Evolutionary conservation across 2,329 filamentous ascomycete genomes (phyloP).

Genomic region (Pezicula carpinea): DNA sequence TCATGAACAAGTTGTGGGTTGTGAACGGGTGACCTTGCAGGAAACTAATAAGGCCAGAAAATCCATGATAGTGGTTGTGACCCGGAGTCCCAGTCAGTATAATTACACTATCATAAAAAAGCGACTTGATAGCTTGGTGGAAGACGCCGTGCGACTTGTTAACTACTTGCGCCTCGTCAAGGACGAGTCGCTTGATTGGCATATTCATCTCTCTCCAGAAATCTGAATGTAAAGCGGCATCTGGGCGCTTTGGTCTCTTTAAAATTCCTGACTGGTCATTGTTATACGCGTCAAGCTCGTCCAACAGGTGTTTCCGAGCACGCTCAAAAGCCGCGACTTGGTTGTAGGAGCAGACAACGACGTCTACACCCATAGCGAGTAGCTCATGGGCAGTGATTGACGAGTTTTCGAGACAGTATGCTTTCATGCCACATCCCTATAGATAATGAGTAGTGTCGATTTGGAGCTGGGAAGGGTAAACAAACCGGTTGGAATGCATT

Average conservation of each 20-base stretch:
- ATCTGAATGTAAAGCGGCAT: background rate
- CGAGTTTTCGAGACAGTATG: background rate
- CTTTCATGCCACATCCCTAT: background rate
- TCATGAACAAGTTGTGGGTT: background rate
- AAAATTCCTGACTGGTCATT: background rate
- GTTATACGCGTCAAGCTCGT: slow-evolving; percentile 5
- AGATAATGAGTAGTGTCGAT: too few relatives aligned
- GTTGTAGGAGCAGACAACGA: slow-evolving; percentile 58
- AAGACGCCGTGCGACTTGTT: slow-evolving; percentile 35
- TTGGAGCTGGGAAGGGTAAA: too few relatives aligned
- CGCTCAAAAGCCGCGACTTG: slow-evolving; percentile 89
- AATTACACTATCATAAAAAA: slow-evolving; percentile 3
- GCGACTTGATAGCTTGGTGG: slow-evolving; percentile 34
- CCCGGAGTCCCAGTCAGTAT: slow-evolving; percentile 6
- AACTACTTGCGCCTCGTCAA: slow-evolving; percentile 50
- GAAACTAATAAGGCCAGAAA: background rate
- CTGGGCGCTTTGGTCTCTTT: background rate
- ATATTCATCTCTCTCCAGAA: slow-evolving; percentile 22
- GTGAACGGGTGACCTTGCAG: background rate
- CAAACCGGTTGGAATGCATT: background rate
- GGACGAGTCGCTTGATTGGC: slow-evolving; percentile 42
- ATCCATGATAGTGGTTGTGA: background rate
- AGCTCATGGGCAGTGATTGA: slow-evolving; percentile 2
- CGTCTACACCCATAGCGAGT: slow-evolving; percentile 4
- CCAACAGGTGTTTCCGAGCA: slow-evolving; percentile 30